A percentile compares a stretch with the other conserved stretches of the same genome.
Conservation (phyloP, 192 early-diverging fungal species). For the Podila epigama region DNA sequence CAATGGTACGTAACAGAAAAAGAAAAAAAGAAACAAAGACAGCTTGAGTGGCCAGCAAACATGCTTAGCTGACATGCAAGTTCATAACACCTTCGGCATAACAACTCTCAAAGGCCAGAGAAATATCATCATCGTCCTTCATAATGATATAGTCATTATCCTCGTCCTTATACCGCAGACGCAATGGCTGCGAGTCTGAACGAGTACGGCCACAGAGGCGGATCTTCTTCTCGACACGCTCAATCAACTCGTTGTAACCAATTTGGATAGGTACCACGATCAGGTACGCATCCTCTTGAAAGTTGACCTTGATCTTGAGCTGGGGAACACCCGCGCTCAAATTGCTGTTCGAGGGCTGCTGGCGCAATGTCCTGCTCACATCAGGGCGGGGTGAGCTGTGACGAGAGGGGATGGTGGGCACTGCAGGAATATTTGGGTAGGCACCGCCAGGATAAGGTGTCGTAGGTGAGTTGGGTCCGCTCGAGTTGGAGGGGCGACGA, state of each 20-base stretch:
- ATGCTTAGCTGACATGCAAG: conserved; percentile 57
- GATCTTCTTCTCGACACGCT: conserved; percentile 91
- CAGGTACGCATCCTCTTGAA: conserved; percentile 86
- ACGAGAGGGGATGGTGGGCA: conserved; percentile 29
- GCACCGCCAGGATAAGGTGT: conserved; percentile 19
- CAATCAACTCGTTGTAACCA: conserved; percentile 77
- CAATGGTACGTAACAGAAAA: too few relatives aligned
- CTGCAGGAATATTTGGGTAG: conserved; percentile 24
- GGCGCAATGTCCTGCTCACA: conserved; percentile 30
- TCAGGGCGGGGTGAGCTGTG: conserved; percentile 41
- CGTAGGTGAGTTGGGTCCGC: conserved; percentile 38
- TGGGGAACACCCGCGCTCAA: conserved; percentile 52
- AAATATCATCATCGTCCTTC: conserved; percentile 90
- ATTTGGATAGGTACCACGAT: conserved; percentile 85
- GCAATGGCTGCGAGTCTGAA: conserved; percentile 61
- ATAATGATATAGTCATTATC: conserved; percentile 91
- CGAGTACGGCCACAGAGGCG: conserved; percentile 74
- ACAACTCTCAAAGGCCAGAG: conserved; percentile 85
- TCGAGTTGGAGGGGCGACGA: conserved; percentile 38
- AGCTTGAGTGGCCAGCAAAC: neutral
- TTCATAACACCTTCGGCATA: conserved; percentile 57
- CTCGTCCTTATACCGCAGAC: conserved; percentile 92
- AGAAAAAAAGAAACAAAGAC: neutral
- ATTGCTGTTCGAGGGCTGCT: conserved; percentile 42
- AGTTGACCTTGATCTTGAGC: conserved; percentile 90